phyloP scores from a whole-genome alignment of 352 stramenopile genomes.

The Phytophthora pisi region DNA sequence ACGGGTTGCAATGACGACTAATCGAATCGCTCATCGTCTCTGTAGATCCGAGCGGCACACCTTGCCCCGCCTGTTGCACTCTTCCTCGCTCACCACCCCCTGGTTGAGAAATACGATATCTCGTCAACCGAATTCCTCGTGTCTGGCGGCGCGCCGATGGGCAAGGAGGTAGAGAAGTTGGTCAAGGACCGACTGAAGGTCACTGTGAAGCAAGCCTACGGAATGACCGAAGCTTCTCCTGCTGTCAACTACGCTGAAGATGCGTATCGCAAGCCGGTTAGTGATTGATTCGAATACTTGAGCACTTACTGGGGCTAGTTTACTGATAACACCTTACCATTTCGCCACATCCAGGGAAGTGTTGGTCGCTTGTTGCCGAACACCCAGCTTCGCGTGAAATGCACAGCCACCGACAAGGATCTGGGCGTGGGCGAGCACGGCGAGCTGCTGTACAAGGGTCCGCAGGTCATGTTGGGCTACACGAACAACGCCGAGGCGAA shows the following conservation, averaged over 20 bases:
- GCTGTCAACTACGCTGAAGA: conserved; percentile 46
- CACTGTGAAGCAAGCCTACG: conserved; percentile 57
- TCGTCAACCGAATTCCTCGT: conserved; percentile 77
- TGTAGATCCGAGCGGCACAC: conserved; percentile 45
- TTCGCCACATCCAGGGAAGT: conserved; percentile 27
- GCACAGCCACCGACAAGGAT: conserved; percentile 49
- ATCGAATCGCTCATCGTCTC: not conserved
- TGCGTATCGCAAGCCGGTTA: conserved; percentile 33
- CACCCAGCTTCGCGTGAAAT: conserved; percentile 64
- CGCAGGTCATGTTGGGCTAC: conserved; percentile 95
- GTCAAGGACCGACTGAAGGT: conserved; percentile 70
- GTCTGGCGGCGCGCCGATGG: conserved; percentile 88
- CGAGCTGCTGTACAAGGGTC: conserved; percentile 89
- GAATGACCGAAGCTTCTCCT: conserved; percentile 65
- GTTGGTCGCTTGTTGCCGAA: conserved; percentile 68
- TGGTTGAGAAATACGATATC: conserved; percentile 93
- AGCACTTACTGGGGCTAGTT: not conserved
- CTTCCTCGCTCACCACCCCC: conserved; percentile 87
- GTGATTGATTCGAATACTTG: not conserved
- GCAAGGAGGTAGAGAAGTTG: conserved; percentile 76
- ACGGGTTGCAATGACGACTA: not conserved
- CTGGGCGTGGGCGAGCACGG: conserved; percentile 49
- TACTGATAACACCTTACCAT: not conserved
- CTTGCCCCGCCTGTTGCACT: conserved; percentile 91
- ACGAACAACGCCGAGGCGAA: conserved; percentile 89